Conservation (phyloP, 805 yeast genomes). For the Candida boidinii region DNA sequence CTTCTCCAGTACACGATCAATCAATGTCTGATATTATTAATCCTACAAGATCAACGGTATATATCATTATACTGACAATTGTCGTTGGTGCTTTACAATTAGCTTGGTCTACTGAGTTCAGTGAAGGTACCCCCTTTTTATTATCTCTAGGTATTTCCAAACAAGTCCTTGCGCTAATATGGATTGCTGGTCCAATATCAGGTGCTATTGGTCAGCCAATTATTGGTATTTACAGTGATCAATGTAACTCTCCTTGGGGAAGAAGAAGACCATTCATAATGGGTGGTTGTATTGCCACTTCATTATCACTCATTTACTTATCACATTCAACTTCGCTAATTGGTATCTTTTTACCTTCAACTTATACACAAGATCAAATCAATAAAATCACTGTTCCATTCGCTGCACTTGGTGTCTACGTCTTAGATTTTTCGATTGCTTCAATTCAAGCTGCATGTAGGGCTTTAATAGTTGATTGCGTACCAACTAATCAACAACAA, state of each 20-base stretch:
- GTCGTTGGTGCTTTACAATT: conserved; percentile 51
- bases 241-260: conserved; percentile 35
- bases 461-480: conserved; percentile 55
- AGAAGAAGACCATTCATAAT: conserved; percentile 50
- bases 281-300: conserved; percentile 43
- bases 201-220: conserved; percentile 60
- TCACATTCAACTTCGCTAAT: conserved; percentile 38
- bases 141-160: conserved; percentile 57
- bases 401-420: conserved; percentile 45
- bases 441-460: conserved; percentile 54
- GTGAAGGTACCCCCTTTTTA: conserved; percentile 54
- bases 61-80: conserved; percentile 36
- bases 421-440: conserved; percentile 48
- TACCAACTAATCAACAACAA: conserved; percentile 48
- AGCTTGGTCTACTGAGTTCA: conserved; percentile 60
- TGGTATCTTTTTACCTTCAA: conserved; percentile 19
- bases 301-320: conserved; percentile 33
- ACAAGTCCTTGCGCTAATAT: conserved; percentile 43
- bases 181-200: conserved; percentile 62
- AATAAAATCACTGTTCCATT: conserved; percentile 32
- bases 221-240: conserved; percentile 51
- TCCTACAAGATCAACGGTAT: conserved; percentile 34
- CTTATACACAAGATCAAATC: conserved; percentile 13
- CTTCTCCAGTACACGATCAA: too few species aligned
- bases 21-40: conserved; percentile 22